Percentiles rank a stretch among this genome's conserved stretches.
Evolutionary conservation across 257 asterid species (phyloP).

Genomic region (Gardenia jasminoides): DNA sequence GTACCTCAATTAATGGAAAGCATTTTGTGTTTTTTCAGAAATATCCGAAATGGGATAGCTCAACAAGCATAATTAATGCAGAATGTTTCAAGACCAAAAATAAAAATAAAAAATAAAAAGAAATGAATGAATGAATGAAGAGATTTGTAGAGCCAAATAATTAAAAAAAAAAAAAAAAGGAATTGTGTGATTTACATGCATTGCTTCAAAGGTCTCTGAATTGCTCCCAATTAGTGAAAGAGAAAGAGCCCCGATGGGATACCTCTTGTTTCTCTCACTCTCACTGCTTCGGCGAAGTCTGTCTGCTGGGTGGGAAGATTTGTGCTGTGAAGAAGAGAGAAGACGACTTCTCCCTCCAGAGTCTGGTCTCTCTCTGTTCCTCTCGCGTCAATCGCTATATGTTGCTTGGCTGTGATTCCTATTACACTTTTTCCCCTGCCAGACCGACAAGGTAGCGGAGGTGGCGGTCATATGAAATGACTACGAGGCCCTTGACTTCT

Average conservation of each 20-base stretch:
- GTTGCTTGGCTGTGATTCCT: background rate
- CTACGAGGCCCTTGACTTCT: background rate
- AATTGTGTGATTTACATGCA: conserved; percentile 18
- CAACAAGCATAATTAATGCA: background rate
- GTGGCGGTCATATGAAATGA: background rate
- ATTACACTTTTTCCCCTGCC: background rate
- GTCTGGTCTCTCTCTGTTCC: background rate
- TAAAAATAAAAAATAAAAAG: conserved; percentile 8
- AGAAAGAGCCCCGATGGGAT: background rate
- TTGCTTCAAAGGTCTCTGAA: conserved; percentile 14
- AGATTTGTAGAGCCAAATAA: conserved; percentile 1
- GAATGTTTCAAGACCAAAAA: background rate
- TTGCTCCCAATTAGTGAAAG: background rate
- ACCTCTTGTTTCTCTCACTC: background rate
- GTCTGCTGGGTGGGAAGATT: conserved; percentile 24
- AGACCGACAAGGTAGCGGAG: background rate
- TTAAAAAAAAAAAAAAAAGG: conserved; percentile 5
- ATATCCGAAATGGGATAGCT: background rate
- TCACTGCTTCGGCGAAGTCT: conserved; percentile 28
- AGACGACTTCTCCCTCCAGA: background rate
- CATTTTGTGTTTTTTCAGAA: background rate
- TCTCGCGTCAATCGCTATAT: background rate
- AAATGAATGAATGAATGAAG: background rate
- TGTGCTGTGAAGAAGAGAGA: background rate
- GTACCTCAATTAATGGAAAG: background rate